Evolutionary conservation across 2,329 filamentous ascomycete species (phyloP), one percentile per base, ranked within the genome.

Genomic region (Stemphylium lycopersici): DNA sequence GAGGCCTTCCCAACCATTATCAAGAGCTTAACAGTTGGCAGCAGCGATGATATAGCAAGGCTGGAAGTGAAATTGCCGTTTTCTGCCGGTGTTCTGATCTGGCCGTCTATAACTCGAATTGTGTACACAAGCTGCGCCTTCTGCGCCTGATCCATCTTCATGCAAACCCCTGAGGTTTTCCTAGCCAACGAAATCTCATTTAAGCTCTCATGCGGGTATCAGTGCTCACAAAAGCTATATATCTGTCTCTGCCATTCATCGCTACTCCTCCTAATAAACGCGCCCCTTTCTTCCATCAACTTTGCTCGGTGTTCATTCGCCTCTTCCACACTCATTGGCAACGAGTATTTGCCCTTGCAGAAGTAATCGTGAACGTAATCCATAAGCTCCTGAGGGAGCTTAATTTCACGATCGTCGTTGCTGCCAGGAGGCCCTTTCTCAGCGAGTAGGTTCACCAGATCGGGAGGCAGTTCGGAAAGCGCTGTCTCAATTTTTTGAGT

Each of bases 281-380:
- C 47, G 15, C 39, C 41, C 12, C 61, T 40, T 13, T 58, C 59
- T 12, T 46, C n/a, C 60, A 63, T 63, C 12, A 55, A 34, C 41
- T 51, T 50, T 33, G 45, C 15, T 11, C 47, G 40, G 16, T 45
- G 41, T 22, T 45, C 41, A 16, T 45, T 55, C 4, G 52, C 52
- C 37, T 69, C 67, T 36, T 63, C 50, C 1, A 47, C 5, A 12
- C 45, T 57, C 65, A 69, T 67, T 0, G 57, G 59, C 13, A 65
- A 22, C 2, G 20, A 34, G 11, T 50, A 6, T 8, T 13, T 38
- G 15, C 50, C 45, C 0, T 39, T 44, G 0, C 62, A 20, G 4
- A 67, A 34, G 3, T 59, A 36, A 16, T 48, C 48, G 1, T 45
- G 39, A 4, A 69, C 52, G 40, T 59, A 60, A 0, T 55, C 48